Evolutionary conservation across 2,329 filamentous ascomycete genomes (phyloP), one percentile per base, ranked within the genome.

Genomic region (Fusarium setosum): DNA sequence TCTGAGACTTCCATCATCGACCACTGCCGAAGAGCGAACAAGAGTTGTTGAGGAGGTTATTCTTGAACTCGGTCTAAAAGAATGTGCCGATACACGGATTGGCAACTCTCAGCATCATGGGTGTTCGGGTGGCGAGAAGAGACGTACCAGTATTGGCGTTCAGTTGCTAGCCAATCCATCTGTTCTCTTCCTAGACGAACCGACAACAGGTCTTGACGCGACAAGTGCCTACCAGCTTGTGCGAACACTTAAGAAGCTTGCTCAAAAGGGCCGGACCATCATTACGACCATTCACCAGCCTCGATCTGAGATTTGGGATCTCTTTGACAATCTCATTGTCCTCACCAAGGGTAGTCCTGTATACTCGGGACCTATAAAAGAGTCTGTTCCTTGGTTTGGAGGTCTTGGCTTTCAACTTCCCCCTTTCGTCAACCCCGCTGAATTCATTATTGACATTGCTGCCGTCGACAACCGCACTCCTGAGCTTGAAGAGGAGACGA

Each of bases 151-250:
- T 63, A 92, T 94, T 45, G 92, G 91, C 3, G 91, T 94, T 5
- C 92, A 94, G 75, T 82, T 94, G 56, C 80, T 94, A n/a, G 88
- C 90, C 5, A 94, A 94, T 72, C 92, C 92, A 2, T 92, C 90
- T 6, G 85, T 94, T 1, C 78, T 94, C 7, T 94, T 93, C 74
- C 84, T 93, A 20, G 92, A 95, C 70, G 92, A 94, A 70, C 91
- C 92, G 0, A 94, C 92, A 0, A 94, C 91, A 2, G 91, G 90
- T 1, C 81, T 94, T 8, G 92, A 94, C 77, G 90, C 91, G 0
- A 92, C 90, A 2, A 93, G 89, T 71, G 92, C 92, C 0, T 92
- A 88, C 68, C 91, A 93, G 66, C 84, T 94, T 0, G 83, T 94
- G 1, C 82, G 88, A 29, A 93, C 90, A 0, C 76, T 94, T 9